Evolutionary conservation across 208 protist species (phyloP).

Genomic region (Strigomonas culicis): DNA sequence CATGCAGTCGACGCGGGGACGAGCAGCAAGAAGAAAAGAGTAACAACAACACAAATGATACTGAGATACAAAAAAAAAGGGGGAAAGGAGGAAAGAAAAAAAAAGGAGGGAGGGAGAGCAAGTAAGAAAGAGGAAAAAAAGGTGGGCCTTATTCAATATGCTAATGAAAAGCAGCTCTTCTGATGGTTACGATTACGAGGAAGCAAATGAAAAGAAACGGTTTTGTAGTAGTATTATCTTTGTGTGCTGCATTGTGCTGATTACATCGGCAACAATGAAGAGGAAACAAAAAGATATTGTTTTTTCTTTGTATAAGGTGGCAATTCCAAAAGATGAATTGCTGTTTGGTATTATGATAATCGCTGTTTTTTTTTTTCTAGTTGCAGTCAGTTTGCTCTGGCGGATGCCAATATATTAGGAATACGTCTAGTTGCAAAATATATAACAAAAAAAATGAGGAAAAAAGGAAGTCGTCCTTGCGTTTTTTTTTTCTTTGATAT

Average conservation of each 20-base stretch:
- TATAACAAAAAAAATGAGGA: not conserved
- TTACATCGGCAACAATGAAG: not conserved
- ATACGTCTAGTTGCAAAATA: not conserved
- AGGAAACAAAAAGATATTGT: conserved; percentile 1
- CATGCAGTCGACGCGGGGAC: not conserved
- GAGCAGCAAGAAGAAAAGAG: not conserved
- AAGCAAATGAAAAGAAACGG: too few relatives aligned
- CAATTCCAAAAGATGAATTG: not conserved
- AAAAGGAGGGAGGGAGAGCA: too few relatives aligned
- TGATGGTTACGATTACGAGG: too few relatives aligned
- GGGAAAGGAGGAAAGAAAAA: too few relatives aligned
- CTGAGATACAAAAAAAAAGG: too few relatives aligned
- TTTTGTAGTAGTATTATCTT: too few relatives aligned
- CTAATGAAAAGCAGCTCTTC: too few relatives aligned
- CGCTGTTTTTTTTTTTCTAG: not conserved
- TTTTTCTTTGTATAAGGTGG: not conserved
- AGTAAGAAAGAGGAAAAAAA: too few relatives aligned
- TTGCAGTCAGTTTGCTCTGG: conserved; percentile 1
- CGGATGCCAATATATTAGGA: not conserved
- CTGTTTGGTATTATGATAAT: conserved; percentile 3
- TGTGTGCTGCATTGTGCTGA: not conserved
- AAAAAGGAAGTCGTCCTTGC: too few relatives aligned
- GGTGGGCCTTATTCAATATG: too few relatives aligned
- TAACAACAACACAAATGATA: not conserved
- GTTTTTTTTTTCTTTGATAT: not conserved